These are phyloP conservation scores for Aureobasidium sp. DNA, from an alignment of 2,329 filamentous ascomycete species.

Conservation along the genomic window DNA sequence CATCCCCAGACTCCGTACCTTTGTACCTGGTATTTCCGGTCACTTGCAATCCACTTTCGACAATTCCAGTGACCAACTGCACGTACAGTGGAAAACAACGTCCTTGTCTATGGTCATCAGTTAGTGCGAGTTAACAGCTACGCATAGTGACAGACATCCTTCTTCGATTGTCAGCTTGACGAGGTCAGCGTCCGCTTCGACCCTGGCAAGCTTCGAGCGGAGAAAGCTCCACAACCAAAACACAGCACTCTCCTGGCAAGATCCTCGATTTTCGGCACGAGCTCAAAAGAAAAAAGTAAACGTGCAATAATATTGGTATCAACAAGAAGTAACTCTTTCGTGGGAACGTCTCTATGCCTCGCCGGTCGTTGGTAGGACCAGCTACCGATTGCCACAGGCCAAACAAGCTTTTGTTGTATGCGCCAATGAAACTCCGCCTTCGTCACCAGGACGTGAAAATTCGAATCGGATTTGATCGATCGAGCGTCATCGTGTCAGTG, in stretches of 20 bases:
- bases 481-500: not conserved
- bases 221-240: not conserved
- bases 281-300: not conserved
- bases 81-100: not conserved
- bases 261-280: not conserved
- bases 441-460: conserved; percentile 14
- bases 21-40: not conserved
- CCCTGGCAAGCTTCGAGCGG: not conserved
- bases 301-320: conserved; percentile 6
- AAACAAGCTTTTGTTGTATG: conserved; percentile 8
- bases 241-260: not conserved
- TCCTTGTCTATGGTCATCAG: not conserved
- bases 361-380: conserved; percentile 8
- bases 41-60: not conserved
- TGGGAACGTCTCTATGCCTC: not conserved
- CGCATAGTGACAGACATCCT: not conserved
- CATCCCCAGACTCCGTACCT: not conserved
- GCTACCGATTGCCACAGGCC: conserved; percentile 11
- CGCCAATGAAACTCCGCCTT: conserved; percentile 1
- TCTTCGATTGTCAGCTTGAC: not conserved
- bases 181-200: not conserved
- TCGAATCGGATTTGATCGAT: not conserved
- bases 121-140: not conserved
- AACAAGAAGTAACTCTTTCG: conserved; percentile 9
- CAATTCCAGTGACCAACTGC: not conserved